These are phyloP conservation scores for Spizellomyces sp. DNA, from an alignment of 192 early-diverging fungal genomes.

Conservation along the genomic window DNA sequence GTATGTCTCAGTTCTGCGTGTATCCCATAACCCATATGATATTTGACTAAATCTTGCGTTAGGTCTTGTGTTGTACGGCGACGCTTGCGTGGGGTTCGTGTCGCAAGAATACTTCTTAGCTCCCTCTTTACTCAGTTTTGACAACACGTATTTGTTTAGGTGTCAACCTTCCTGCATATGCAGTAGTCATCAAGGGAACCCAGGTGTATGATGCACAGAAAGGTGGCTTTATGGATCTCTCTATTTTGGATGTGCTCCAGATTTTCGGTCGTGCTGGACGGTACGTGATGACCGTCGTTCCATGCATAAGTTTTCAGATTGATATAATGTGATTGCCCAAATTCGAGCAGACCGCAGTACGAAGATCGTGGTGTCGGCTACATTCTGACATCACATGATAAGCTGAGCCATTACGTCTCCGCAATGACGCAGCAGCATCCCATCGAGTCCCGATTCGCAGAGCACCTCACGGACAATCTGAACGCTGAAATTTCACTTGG, in stretches of 20 bases:
- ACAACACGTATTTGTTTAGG: background rate
- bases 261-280: conserved; percentile 98
- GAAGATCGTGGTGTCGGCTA: conserved; percentile 92
- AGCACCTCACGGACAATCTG: conserved; percentile 87
- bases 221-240: conserved; percentile 92
- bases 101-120: background rate
- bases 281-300: conserved; percentile 29
- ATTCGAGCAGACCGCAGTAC: conserved; percentile 58
- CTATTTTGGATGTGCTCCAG: conserved; percentile 98
- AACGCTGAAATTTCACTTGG: conserved; percentile 97
- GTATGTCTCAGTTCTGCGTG: conserved; percentile 27
- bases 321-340: conserved; percentile 7
- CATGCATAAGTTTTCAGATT: background rate
- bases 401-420: conserved; percentile 89
- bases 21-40: background rate
- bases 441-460: conserved; percentile 92
- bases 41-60: conserved; percentile 24
- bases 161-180: conserved; percentile 97
- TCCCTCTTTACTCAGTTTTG: background rate
- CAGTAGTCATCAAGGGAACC: conserved; percentile 98
- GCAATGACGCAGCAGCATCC: conserved; percentile 95
- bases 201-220: conserved; percentile 93
- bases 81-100: conserved; percentile 92
- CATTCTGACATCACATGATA: conserved; percentile 93
- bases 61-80: conserved; percentile 92